Evolutionary conservation across 2,329 filamentous ascomycete species (phyloP).

Genomic region (Lachnellula suecica): DNA sequence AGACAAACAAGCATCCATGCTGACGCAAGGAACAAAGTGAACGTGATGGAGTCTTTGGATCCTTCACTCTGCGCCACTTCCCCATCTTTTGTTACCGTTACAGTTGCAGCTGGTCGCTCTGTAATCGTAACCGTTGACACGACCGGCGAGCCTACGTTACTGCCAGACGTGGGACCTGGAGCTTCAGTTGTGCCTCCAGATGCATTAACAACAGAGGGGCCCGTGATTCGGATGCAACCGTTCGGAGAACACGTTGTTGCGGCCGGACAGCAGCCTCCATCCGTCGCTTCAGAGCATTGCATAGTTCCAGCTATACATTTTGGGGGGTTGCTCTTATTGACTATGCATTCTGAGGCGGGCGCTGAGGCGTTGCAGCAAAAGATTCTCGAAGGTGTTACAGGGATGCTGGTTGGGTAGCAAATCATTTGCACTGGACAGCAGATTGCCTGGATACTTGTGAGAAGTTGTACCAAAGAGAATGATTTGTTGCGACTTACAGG

Average conservation of each 20-base stretch:
- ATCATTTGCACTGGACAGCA: conserved; percentile 29
- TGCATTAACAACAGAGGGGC: conserved; percentile 9
- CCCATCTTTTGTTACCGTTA: conserved; percentile 26
- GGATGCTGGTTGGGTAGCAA: conserved; percentile 20
- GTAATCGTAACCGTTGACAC: conserved; percentile 16
- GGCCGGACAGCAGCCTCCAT: conserved; percentile 28
- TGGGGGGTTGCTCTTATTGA: conserved; percentile 18
- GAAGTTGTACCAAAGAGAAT: neutral
- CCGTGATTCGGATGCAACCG: conserved; percentile 22
- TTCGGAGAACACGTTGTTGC: conserved; percentile 21
- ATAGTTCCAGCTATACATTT: conserved; percentile 20
- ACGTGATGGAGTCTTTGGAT: conserved; percentile 4
- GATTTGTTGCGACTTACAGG: conserved; percentile 17
- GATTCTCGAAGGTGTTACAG: conserved; percentile 22
- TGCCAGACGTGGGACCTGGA: neutral
- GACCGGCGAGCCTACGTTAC: too few relatives aligned
- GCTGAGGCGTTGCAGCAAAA: conserved; percentile 28
- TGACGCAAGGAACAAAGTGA: conserved; percentile 17
- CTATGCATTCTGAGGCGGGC: conserved; percentile 17
- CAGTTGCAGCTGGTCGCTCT: conserved; percentile 20
- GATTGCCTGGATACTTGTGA: conserved; percentile 21
- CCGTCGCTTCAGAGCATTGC: conserved; percentile 25
- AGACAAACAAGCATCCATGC: conserved; percentile 18
- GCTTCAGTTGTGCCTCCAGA: neutral
- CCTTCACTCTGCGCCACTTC: conserved; percentile 22